Base-by-base conservation (phyloP, 331 rosid genomes). In the Acacia pycnantha region DNA sequence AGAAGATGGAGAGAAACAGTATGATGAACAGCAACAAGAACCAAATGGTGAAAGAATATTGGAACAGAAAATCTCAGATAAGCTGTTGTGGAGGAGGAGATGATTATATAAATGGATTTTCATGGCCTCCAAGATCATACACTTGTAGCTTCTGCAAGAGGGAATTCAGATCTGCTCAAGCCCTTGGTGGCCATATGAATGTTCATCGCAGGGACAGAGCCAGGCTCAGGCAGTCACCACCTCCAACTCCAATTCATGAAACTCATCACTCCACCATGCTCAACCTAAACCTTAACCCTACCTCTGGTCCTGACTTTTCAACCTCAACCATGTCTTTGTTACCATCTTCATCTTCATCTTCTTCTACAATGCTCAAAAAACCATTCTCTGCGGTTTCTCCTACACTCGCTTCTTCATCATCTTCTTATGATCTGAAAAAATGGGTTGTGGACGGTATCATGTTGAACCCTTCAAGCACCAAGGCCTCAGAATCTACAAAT, bases 181-280 rank as follows among this genome's bases (percentile, higher is more conserved):
- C 98, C 24, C 90, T 95, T 59, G 99, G 99, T 21, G 99, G 98
- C 26, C 99, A 92, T 68, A 93, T 95, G 98, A 95, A 95, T 88
- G 99, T 95, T 68, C 99, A 95, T 79, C 82, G 99, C 35, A 85
- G 94, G 65, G 99, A 95, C 74, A 87, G 99, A 85, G 99, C 99
- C 43, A 87, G 93, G 84, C 89, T 95, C 48, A 92, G 94, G 77
- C 86, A 87, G 54, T 87, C 87, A 43, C 82, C 98, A 29, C 92
- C 95, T 5, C 16, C 75, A 1, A 14, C 75, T 37, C 11, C 31
- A n/a, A 22, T 56, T 66, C 37, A 81, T 18, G 84, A 48, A 5
- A 48, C 61, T 81, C 91, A 76, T 71, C 91, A 77, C 74, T 69
- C 27, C 79, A 65, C 83, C 46, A 69, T 79, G 77, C 85, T 85